phyloP scores from a whole-genome alignment of 179 eudicot species.

The Corrigiola litoralis region DNA sequence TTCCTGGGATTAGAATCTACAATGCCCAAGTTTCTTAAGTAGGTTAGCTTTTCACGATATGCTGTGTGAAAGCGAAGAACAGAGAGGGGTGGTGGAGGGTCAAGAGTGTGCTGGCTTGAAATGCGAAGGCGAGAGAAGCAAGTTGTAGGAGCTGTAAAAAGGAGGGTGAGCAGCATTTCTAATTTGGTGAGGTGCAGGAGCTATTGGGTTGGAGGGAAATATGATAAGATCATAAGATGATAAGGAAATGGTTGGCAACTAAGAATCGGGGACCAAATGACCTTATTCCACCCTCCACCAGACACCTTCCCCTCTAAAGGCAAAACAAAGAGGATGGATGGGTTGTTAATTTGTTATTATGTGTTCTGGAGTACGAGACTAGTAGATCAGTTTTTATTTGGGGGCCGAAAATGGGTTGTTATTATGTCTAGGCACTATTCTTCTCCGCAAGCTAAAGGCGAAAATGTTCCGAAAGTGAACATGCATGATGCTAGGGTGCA shows the following conservation, averaged over 20 bases:
- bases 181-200: background rate
- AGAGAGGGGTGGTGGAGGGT: conserved; percentile 17
- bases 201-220: background rate
- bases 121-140: conserved; percentile 10
- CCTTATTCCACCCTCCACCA: background rate
- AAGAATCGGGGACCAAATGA: conserved; percentile 6
- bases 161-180: conserved; percentile 32
- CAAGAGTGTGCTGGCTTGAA: conserved; percentile 12
- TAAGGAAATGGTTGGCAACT: conserved; percentile 19
- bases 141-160: background rate
- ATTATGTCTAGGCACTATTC: too few relatives aligned
- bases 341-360: too few relatives aligned
- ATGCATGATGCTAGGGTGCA: too few relatives aligned
- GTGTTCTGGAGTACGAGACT: too few relatives aligned
- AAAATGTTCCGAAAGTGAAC: too few relatives aligned
- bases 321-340: background rate
- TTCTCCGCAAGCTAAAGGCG: too few relatives aligned
- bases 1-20: conserved; percentile 28
- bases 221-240: conserved; percentile 22
- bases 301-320: background rate
- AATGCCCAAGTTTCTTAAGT: conserved; percentile 42
- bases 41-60: conserved; percentile 42
- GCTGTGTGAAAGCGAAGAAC: conserved; percentile 41
- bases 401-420: too few relatives aligned
- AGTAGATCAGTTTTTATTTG: too few relatives aligned